Evolutionary conservation across 495 filamentous ascomycete species (phyloP).

Genomic region (Aspergillus mulundensis): DNA sequence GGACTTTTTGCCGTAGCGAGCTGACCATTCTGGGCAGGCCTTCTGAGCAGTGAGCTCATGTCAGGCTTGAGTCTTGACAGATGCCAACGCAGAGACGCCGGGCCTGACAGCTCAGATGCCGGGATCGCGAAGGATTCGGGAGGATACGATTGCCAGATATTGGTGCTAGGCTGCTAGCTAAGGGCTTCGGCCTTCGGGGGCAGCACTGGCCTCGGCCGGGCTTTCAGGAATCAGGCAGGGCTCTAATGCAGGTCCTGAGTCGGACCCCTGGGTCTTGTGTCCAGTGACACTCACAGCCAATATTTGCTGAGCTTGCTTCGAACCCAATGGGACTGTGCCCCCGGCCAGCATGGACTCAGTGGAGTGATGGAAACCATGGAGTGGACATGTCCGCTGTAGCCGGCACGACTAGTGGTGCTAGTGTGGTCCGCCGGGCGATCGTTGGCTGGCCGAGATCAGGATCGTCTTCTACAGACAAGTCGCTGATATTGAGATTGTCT

Average conservation of each 20-base stretch:
- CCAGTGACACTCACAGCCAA: neutral
- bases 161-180: too few relatives aligned
- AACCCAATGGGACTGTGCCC: neutral
- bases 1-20: neutral
- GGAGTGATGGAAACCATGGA: neutral
- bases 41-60: neutral
- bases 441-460: slow-evolving; percentile 6
- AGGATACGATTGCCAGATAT: neutral
- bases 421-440: slow-evolving; percentile 15
- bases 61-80: neutral
- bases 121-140: neutral
- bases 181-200: too few relatives aligned
- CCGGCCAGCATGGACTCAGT: neutral
- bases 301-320: neutral
- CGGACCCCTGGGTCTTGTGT: neutral
- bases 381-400: neutral
- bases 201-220: neutral
- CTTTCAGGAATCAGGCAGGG: neutral
- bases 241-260: neutral
- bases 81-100: neutral
- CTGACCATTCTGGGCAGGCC: neutral
- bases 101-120: neutral
- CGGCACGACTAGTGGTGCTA: slow-evolving; percentile 14
- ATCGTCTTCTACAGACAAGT: neutral
- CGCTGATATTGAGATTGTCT: neutral